Evolutionary conservation across 768 basidiomycete genomes (phyloP), one percentile per base, ranked within the genome.

Genomic region (Tephrocybe sp.): DNA sequence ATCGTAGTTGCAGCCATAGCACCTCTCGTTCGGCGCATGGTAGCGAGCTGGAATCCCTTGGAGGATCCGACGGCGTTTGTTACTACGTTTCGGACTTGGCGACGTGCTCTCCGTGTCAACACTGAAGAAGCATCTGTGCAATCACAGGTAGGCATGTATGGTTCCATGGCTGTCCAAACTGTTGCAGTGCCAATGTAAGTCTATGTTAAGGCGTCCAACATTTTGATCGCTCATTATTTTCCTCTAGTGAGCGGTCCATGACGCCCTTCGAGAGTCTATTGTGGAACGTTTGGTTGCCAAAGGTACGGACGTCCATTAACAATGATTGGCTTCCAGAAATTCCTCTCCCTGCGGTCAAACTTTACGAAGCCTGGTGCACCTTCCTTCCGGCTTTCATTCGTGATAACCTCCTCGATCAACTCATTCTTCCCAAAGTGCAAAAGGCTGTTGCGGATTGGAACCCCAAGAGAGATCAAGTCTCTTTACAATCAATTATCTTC

Each of bases 271-370:
- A 99, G 64, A 91, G 87, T 52, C 74, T 98, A 21, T 68, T 98
- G 12, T 98, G 97, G 95, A 91, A 87, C 56, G 75, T 90, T 9
- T 99, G 95, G 97, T 71, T 99, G 22, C 97, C 97, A 0, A 91
- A 84, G 69, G 87, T 98, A n/a, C 83, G 97, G 22, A 91, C 92
- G 0, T 78, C 82, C 9, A 86, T 98, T 64, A 98, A 98, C 68
- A 98, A 99, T 65, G 88, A 94, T 26, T 99, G 97, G 97, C 71
- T 78, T 9, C 84, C 94, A 2, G 72, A 78, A 44, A 71, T 83
- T 31, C 84, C 94, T 3, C 70, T 80, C 13, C 84, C 89, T 12
- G 91, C 86, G 4, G 82, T 98, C 31, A 82, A 79, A 40, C 72
- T 99, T 2, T 90, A 93, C 61, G 91, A 96, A 67, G 77, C 83